Evolutionary conservation across 768 basidiomycete genomes (phyloP), one percentile per base, ranked within the genome.

Genomic region (Daedalea quercina): DNA sequence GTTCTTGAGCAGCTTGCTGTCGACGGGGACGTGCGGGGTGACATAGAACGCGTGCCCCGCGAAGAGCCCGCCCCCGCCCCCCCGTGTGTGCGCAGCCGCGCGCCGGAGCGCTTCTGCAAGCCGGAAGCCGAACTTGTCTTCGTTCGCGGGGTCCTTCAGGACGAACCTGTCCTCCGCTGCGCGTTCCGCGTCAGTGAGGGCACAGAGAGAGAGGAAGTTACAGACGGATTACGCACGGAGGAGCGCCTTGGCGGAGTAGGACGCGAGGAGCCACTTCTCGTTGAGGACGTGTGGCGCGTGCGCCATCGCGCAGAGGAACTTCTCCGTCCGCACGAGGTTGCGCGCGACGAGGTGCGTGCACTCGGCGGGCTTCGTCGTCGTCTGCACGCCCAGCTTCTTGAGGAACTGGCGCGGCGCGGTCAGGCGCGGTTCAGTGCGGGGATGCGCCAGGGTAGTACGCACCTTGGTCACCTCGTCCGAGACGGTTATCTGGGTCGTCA

Each of bases 261-360:
- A 87, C 0, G 77, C 76, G 4, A 65, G 71, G 3, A 87, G 77
- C 94, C 93, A 96, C 31, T 78, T 70, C 49, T 76, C 75, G 2
- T 74, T 78, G 20, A 96, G 68, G 44, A 94, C 72, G 55, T 72
- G 74, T 0, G 87, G 84, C 0, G 77, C 80, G 0, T 67, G 67
- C 0, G 87, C 75, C 58, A 95, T 70, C 0, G 89, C 90, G 59
- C 82, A 83, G 0, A 96, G 73, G 63, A 95, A 87, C 65, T 95
- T 96, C 63, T 93, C 88, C 1, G 94, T 95, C 3, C 93, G 79
- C 4, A 85, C 81, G 23, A 94, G 72, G 24, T 74, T 72, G 31
- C 76, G 78, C 9, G 81, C 79, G 44, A 95, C 67, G 12, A 96
- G 75, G 68, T 94, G 90, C 0, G 91, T 95, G 60, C 86, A 90